These are phyloP conservation scores for Trametes villosa DNA, from an alignment of 768 basidiomycete species.

Conservation along the genomic window DNA sequence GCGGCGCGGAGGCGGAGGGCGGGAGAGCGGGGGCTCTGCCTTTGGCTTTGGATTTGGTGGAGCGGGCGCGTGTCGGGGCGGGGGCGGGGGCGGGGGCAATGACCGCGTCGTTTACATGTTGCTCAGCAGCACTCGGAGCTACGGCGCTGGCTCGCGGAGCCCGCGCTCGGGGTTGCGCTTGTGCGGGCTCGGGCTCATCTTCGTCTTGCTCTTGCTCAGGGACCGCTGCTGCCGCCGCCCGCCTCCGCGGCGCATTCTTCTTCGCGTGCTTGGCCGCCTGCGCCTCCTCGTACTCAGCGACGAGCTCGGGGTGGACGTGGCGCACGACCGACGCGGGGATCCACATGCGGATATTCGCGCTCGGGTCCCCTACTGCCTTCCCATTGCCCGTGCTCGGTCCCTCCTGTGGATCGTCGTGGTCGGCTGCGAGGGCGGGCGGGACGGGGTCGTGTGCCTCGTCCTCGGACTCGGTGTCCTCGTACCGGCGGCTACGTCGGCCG, in stretches of 20 bases:
- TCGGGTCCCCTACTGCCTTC: slow-evolving; percentile 24
- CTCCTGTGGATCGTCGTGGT: slow-evolving; percentile 1
- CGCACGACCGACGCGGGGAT: slow-evolving; percentile 46
- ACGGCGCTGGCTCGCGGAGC: no score
- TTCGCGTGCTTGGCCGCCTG: slow-evolving; percentile 29
- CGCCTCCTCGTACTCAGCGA: slow-evolving; percentile 38
- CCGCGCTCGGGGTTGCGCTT: no score
- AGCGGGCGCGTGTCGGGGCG: background rate
- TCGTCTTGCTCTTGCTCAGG: background rate
- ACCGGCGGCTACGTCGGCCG: no score
- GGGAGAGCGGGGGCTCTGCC: background rate
- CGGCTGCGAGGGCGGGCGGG: background rate
- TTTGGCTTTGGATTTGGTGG: slow-evolving; percentile 14
- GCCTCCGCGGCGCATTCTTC: slow-evolving; percentile 21
- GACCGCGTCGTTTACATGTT: no score
- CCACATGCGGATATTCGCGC: slow-evolving; percentile 43
- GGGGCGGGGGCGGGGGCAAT: background rate
- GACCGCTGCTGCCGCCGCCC: background rate
- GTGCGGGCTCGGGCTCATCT: background rate
- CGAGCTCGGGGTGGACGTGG: slow-evolving; percentile 45
- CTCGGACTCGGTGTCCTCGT: slow-evolving; percentile 6
- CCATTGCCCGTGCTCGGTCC: background rate
- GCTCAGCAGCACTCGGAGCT: no score
- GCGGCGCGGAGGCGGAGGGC: background rate
- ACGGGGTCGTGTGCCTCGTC: background rate